These are phyloP conservation scores for Gloeostereum incarnatum DNA, from an alignment of 768 basidiomycete genomes.

Conservation along the genomic window DNA sequence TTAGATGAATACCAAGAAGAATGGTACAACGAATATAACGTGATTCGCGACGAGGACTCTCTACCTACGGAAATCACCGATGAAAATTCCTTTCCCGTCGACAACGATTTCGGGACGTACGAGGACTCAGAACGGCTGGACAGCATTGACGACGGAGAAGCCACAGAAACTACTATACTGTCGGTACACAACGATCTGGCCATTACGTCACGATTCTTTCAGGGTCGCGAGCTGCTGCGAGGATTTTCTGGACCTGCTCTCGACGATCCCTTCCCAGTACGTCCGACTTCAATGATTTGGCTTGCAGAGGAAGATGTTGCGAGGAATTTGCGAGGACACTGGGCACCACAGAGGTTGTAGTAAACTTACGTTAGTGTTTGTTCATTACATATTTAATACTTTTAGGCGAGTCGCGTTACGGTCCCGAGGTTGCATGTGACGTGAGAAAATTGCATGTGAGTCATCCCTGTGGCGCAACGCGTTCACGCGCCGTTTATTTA, in stretches of 20 bases:
- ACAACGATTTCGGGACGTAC: too few relatives aligned
- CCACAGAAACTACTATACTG: constrained; percentile 1
- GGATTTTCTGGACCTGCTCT: constrained; percentile 19
- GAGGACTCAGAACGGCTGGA: too few relatives aligned
- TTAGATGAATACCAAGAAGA: too few relatives aligned
- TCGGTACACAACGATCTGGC: too few relatives aligned
- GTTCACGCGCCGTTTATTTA: not conserved
- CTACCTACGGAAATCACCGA: too few relatives aligned
- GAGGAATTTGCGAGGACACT: constrained; percentile 46
- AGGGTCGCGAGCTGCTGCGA: constrained; percentile 45
- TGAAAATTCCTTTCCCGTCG: too few relatives aligned
- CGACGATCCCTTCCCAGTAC: constrained; percentile 18
- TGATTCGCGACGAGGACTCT: too few relatives aligned
- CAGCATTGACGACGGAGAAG: too few relatives aligned
- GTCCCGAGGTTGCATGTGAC: not conserved
- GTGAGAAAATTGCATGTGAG: not conserved
- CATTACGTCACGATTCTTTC: constrained; percentile 24
- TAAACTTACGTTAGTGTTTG: not conserved
- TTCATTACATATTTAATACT: not conserved
- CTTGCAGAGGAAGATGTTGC: constrained; percentile 62
- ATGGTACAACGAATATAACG: too few relatives aligned
- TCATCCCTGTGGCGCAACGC: not conserved
- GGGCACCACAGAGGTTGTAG: constrained; percentile 54
- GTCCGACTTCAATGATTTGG: too few relatives aligned
- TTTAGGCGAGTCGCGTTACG: not conserved